Conservation (phyloP, 2,329 filamentous ascomycete genomes). For the Colletotrichum truncatum region DNA sequence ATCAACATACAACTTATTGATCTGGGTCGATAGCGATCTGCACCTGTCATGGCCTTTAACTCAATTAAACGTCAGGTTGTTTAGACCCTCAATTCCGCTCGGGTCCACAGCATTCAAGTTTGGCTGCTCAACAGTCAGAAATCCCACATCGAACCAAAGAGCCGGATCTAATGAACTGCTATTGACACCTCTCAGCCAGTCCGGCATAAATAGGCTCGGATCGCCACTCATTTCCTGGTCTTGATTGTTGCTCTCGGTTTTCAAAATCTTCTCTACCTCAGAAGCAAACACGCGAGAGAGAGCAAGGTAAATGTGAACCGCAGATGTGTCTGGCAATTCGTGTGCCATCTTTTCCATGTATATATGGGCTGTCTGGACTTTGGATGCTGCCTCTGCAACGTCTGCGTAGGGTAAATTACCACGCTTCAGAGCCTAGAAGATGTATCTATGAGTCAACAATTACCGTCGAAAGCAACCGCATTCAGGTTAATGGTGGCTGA, state of each 20-base stretch:
- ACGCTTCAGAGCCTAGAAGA: not conserved
- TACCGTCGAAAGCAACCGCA: too few species aligned
- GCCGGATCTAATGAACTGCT: not conserved
- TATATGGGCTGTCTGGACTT: not conserved
- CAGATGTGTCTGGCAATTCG: not conserved
- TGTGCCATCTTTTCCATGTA: not conserved
- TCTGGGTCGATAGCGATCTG: too few species aligned
- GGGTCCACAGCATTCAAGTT: not conserved
- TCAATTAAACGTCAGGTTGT: not conserved
- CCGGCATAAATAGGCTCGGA: not conserved
- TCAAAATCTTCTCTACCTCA: not conserved
- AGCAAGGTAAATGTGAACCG: not conserved
- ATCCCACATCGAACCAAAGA: not conserved
- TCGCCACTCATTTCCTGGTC: not conserved
- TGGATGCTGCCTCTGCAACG: not conserved
- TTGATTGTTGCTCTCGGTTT: not conserved
- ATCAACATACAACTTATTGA: too few species aligned
- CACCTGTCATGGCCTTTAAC: too few species aligned
- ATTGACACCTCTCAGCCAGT: not conserved
- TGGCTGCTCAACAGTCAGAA: not conserved
- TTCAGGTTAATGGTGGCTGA: not conserved
- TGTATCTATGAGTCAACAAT: too few species aligned
- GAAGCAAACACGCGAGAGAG: not conserved
- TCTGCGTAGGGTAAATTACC: not conserved
- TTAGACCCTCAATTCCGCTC: not conserved